Conservation (phyloP, 1,139 yeast genomes). For the Eremothecium cymbalariae region DNA sequence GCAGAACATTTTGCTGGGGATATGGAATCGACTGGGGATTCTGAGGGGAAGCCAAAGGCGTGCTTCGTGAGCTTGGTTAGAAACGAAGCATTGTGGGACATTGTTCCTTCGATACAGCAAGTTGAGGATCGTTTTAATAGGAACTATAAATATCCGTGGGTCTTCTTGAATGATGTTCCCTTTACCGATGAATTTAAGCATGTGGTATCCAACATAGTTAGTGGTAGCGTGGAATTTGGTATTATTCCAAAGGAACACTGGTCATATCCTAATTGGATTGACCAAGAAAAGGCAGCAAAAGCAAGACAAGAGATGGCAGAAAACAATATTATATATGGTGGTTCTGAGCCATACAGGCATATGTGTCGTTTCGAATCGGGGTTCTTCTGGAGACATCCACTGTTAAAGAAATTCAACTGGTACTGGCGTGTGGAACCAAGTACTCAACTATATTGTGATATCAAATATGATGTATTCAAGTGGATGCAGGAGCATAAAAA, state of each 20-base stretch:
- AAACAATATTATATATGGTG: constrained; percentile 51
- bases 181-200: constrained; percentile 41
- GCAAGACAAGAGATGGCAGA: constrained; percentile 45
- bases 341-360: constrained; percentile 59
- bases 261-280: constrained; percentile 54
- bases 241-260: constrained; percentile 47
- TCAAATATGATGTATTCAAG: constrained; percentile 73
- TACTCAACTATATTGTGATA: constrained; percentile 65
- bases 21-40: neutral
- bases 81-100: constrained; percentile 53
- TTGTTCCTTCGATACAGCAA: constrained; percentile 51
- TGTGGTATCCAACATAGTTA: constrained; percentile 39
- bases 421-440: constrained; percentile 97
- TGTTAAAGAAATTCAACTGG: constrained; percentile 66
- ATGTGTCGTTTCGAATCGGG: constrained; percentile 95
- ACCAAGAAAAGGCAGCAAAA: constrained; percentile 48
- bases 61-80: constrained; percentile 67
- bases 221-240: constrained; percentile 61
- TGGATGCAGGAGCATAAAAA: constrained; percentile 71
- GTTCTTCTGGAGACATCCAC: constrained; percentile 73
- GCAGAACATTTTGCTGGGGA: no score
- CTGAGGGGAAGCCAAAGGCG: constrained; percentile 39
- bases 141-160: constrained; percentile 62
- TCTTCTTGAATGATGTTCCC: constrained; percentile 52
- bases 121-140: constrained; percentile 67